These are phyloP conservation scores for Moelleriella libera DNA, from an alignment of 2,329 filamentous ascomycete species.

Conservation along the genomic window DNA sequence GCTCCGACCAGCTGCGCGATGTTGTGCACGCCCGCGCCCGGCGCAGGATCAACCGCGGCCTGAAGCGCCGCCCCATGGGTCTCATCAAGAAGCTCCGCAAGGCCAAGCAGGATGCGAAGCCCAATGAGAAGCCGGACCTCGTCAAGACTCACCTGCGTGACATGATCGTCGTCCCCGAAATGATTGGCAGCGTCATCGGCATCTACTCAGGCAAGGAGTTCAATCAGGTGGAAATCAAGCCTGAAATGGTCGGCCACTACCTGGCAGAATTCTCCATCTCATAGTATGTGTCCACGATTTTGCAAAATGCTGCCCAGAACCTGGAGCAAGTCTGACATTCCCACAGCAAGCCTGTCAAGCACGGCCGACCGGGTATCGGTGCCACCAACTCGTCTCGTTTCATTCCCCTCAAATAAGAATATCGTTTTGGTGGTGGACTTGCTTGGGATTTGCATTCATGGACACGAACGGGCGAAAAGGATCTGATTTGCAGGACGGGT, in stretches of 20 bases:
- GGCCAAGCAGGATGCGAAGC: slow-evolving; percentile 96
- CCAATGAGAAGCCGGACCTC: slow-evolving; percentile 99
- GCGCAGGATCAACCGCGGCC: slow-evolving; percentile 97
- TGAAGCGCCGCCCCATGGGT: slow-evolving; percentile 99
- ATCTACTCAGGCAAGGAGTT: slow-evolving; percentile 99
- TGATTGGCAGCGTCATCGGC: slow-evolving; percentile 97
- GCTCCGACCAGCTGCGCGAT: slow-evolving; percentile 96
- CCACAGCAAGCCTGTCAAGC: slow-evolving; percentile 95
- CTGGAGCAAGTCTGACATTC: slow-evolving; percentile 20
- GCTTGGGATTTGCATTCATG: slow-evolving; percentile 44
- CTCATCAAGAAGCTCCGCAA: slow-evolving; percentile 99
- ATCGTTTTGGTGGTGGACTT: slow-evolving; percentile 22
- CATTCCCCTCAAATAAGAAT: slow-evolving; percentile 99
- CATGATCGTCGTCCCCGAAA: slow-evolving; percentile 99
- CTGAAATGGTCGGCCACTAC: slow-evolving; percentile 99
- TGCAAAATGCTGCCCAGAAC: background rate
- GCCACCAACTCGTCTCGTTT: slow-evolving; percentile 99
- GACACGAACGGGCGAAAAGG: slow-evolving; percentile 40
- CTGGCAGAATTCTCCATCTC: slow-evolving; percentile 99
- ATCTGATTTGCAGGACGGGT: slow-evolving; percentile 37
- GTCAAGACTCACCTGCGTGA: slow-evolving; percentile 99
- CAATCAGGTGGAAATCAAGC: slow-evolving; percentile 99
- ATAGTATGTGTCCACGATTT: slow-evolving; percentile 58
- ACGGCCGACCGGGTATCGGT: slow-evolving; percentile 99
- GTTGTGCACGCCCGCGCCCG: slow-evolving; percentile 98